Conservation (phyloP, 2,329 filamentous ascomycete species). For the Penicillium sp. region DNA sequence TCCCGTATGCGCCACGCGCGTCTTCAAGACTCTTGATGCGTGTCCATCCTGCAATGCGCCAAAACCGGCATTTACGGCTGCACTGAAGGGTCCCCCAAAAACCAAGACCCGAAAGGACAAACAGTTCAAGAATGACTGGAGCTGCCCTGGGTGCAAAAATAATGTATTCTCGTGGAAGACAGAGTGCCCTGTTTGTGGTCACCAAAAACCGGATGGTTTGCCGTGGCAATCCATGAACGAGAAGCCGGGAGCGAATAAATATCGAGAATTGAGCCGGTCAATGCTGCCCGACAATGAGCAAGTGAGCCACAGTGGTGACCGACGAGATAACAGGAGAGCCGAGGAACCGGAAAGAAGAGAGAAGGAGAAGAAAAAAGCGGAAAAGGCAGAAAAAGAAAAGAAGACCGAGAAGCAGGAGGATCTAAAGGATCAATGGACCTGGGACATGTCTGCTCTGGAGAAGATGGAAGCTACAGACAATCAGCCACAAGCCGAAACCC, state of each 20-base stretch:
- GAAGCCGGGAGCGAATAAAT: slow-evolving; percentile 13
- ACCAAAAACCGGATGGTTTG: slow-evolving; percentile 19
- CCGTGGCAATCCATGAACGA: not conserved
- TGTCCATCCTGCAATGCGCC: slow-evolving; percentile 19
- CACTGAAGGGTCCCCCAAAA: not conserved
- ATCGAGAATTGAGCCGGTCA: slow-evolving; percentile 21
- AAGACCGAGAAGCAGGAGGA: slow-evolving; percentile 1
- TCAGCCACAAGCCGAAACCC: slow-evolving; percentile 1
- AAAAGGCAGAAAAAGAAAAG: slow-evolving; percentile 4
- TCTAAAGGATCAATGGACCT: slow-evolving; percentile 25
- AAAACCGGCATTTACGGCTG: slow-evolving; percentile 1
- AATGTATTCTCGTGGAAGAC: slow-evolving; percentile 19
- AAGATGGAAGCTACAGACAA: slow-evolving; percentile 15
- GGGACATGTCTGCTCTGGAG: slow-evolving; percentile 31
- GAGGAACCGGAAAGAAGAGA: not conserved
- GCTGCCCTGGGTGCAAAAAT: slow-evolving; percentile 26
- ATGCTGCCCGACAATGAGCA: slow-evolving; percentile 13
- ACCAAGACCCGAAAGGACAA: slow-evolving; percentile 1
- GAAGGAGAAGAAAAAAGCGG: not conserved
- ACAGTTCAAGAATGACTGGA: slow-evolving; percentile 22
- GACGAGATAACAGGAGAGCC: not conserved
- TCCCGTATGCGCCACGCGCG: slow-evolving; percentile 6
- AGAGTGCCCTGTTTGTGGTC: slow-evolving; percentile 30
- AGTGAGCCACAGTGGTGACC: not conserved
- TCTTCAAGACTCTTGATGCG: slow-evolving; percentile 7